Base-by-base conservation (phyloP, 257 asterid species). In the Osmanthus fragrans region DNA sequence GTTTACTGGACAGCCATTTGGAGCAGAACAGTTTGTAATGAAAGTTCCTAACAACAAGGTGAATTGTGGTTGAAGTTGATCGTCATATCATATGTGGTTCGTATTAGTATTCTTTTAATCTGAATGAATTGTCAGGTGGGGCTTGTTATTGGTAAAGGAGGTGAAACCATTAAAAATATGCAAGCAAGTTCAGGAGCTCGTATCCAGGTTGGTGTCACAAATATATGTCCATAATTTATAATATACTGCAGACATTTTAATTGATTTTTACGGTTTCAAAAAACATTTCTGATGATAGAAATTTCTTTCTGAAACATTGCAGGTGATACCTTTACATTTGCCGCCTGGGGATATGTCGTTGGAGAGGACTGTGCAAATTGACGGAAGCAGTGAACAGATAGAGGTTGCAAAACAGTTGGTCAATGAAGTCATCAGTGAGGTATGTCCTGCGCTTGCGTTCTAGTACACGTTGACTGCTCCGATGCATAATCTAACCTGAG, bases 121-220 rank as follows among this genome's bases (percentile, higher is more conserved):
- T 23, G 12, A 73, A 65, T 16, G 16, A 30, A 73, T 77, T 82
- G 81, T 39, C 81, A 94, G 98, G 99, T 94, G 67, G 99, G 99
- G 33, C 99, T 94, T 83, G 97, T 94, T 49, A 94, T 94, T 84
- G 99, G 99, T 29, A 94, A 94, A 87, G 97, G 99, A 40, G 99
- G 99, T 23, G 99, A 94, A 85, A 92, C 97, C 80, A 92, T 94
- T 74, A 94, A 90, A 78, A 91, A 71, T 77, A 94, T 94, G 97
- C 99, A 94, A 88, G 92, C 94, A 10, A 85, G 69, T 11, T 77
- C 97, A 11, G 99, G 99, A 39, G 99, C 99, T 66, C 96, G 97
- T 15, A 89, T 94, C 78, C 99, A 92, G 96, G 97, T 91, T 60
- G 19, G 60, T 8, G 63, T 72, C 25, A 11, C 33, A 2, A 71